Conservation (phyloP, 2,329 filamentous ascomycete genomes). For the Xenosphaeropsis pyriputrescens region DNA sequence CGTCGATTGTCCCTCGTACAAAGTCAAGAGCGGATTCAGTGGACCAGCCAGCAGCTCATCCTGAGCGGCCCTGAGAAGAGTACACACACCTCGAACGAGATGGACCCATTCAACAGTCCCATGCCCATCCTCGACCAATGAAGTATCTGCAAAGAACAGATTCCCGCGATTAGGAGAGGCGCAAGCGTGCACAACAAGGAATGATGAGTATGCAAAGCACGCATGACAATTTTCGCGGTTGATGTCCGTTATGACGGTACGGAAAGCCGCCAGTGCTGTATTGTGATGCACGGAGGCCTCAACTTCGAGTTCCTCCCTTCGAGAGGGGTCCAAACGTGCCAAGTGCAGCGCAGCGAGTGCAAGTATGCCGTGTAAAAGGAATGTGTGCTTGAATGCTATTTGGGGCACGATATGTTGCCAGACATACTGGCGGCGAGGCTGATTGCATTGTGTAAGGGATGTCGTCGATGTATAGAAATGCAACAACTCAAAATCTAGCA, state of each 20-base stretch:
- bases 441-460: conserved; percentile 12
- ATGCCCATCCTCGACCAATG: background rate
- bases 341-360: conserved; percentile 21
- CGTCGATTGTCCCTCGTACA: background rate
- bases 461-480: conserved; percentile 27
- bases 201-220: conserved; percentile 17
- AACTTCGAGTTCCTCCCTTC: background rate
- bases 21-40: background rate
- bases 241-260: conserved; percentile 28
- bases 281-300: background rate
- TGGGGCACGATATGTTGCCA: conserved; percentile 11
- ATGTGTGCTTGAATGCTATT: conserved; percentile 13
- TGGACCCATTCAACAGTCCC: conserved; percentile 4
- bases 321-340: conserved; percentile 12
- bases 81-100: conserved; percentile 3
- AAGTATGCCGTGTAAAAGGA: conserved; percentile 21
- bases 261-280: conserved; percentile 11
- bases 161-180: conserved; percentile 1
- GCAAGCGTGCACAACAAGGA: conserved; percentile 20
- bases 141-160: background rate
- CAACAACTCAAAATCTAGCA: conserved; percentile 26
- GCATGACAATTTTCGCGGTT: conserved; percentile 18
- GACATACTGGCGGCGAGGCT: conserved; percentile 2
- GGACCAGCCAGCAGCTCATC: conserved; percentile 2
- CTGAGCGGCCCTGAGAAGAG: background rate